phyloP scores from a whole-genome alignment of 495 filamentous ascomycete genomes.

The Hypomontagnella submonticulosa region DNA sequence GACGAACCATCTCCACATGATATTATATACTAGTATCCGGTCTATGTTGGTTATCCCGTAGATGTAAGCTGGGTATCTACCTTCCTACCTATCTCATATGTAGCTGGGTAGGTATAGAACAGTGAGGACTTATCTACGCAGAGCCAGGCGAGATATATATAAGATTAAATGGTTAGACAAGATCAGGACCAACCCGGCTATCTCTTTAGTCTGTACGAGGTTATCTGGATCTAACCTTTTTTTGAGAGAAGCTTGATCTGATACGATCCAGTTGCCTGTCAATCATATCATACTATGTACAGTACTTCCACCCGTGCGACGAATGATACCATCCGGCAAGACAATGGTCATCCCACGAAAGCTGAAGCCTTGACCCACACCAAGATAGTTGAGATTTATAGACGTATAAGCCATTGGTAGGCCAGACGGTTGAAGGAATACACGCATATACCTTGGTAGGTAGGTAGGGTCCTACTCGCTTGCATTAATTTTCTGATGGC shows the following conservation, averaged over 20 bases:
- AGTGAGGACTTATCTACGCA: too few species aligned
- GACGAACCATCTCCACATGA: constrained; percentile 31
- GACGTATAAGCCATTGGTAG: constrained; percentile 19
- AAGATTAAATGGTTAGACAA: too few species aligned
- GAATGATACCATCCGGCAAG: constrained; percentile 4
- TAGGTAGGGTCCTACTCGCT: too few species aligned
- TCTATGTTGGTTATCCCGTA: constrained; percentile 10
- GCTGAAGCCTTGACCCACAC: constrained; percentile 17
- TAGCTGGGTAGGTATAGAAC: too few species aligned
- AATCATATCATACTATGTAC: constrained; percentile 19
- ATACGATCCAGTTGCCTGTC: constrained; percentile 19
- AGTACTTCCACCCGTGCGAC: constrained; percentile 10
- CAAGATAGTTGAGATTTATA: neutral
- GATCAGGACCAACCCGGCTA: neutral
- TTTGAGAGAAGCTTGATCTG: constrained; percentile 9
- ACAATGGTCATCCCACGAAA: constrained; percentile 19
- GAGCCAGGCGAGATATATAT: too few species aligned
- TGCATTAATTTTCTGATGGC: constrained; percentile 4
- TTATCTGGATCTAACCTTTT: neutral
- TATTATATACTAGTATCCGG: neutral
- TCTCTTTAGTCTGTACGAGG: neutral
- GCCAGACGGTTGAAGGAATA: constrained; percentile 4
- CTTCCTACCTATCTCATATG: too few species aligned
- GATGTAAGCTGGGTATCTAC: neutral
- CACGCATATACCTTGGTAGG: too few species aligned